Evolutionary conservation across 169 alveolate genomes (phyloP), one percentile per base, ranked within the genome.

Genomic region (Cryptosporidium sp.): DNA sequence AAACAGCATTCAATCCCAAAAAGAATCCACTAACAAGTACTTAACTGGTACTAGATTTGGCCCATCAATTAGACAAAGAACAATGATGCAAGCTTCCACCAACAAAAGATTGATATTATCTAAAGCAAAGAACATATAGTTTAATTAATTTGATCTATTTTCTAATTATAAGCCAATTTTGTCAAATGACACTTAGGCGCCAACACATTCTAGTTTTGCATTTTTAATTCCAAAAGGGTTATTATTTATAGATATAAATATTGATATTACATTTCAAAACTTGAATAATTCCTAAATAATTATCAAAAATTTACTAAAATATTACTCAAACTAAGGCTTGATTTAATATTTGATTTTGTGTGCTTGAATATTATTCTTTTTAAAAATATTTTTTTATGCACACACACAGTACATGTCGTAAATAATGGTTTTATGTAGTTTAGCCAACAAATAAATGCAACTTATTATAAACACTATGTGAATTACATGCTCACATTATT

Each of bases 11-110:
- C 89, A 80, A 48, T 31, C 89, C 37, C 80, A 41, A 45, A 80
- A 65, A 23, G 33, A 37, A 1, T 6, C 45, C 4, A 61, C 26
- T 10, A 29, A 45, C 35, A 80, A 80, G 23, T 80, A 80, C 8
- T 52, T 80, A 61, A 80, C 89, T 33, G 89, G 89, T 4, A 80
- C 89, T 9, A 80, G 89, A 65, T 80, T 80, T n/a, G 89, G 89
- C 3, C 89, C 89, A 4, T 80, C 89, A 26, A 62, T 65, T 14
- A 62, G 55, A 16, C 71, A 67, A 43, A 80, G 16, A 65, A 29
- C 58, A 14, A 65, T 59, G 68, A 70, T 33, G 71, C 52, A 65
- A 33, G 51, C 12, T 21, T 23, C 45, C 3, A 10, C 71, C n/a
- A 65, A 35, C 29, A 55, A 55, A 26, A 65, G 26, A 33, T 21